These are phyloP conservation scores for Hygrocybe coccinea DNA, from an alignment of 768 basidiomycete species.

Conservation along the genomic window DNA sequence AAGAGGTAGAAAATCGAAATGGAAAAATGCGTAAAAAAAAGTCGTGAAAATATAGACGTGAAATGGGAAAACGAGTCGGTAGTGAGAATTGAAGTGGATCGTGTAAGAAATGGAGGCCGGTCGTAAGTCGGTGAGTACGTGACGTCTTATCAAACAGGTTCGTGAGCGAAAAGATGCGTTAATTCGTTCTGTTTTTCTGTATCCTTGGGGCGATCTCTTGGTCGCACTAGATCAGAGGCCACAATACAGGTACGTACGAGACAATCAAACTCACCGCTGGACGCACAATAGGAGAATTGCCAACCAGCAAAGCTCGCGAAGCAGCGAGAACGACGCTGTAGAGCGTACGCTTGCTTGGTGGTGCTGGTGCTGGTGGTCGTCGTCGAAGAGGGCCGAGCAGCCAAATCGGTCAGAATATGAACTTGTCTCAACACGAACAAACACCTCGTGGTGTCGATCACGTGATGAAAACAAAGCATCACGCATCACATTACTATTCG, in stretches of 20 bases:
- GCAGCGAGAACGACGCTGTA: slow-evolving; percentile 2
- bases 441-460: neutral
- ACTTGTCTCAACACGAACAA: neutral
- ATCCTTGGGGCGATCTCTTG: neutral
- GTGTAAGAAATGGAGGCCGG: neutral
- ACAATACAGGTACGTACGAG: no score
- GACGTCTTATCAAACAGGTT: slow-evolving; percentile 17
- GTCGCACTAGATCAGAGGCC: neutral
- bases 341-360: neutral
- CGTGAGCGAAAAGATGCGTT: slow-evolving; percentile 24
- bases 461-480: neutral
- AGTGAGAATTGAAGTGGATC: neutral
- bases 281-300: neutral
- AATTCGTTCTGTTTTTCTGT: slow-evolving; percentile 13
- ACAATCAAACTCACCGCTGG: slow-evolving; percentile 1
- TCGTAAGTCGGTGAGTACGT: slow-evolving; percentile 4
- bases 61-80: neutral
- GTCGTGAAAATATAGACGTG: slow-evolving; percentile 6
- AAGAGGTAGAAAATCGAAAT: neutral
- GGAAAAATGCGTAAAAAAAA: no score
- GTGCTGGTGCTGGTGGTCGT: neutral
- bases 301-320: neutral
- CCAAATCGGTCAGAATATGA: neutral
- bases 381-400: neutral
- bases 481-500: neutral